Evolutionary conservation across 2,329 filamentous ascomycete species (phyloP), one percentile per base, ranked within the genome.

Genomic region (Herpotrichia juniperi): DNA sequence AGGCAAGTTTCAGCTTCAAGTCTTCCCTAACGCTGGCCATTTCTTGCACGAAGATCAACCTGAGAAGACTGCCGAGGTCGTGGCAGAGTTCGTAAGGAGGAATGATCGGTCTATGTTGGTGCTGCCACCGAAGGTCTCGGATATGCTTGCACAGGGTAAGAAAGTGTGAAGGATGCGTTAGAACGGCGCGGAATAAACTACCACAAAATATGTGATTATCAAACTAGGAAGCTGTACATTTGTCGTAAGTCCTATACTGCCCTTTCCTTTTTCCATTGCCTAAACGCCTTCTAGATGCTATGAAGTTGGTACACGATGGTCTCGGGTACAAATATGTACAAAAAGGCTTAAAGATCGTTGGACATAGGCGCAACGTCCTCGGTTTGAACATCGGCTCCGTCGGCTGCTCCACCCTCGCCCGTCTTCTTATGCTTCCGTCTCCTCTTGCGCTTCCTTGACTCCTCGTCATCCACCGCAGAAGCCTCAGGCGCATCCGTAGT

Each of bases 41-140:
- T 99, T 99, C 67, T 86, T 99, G 50, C 94, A 99, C 60, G 94
- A 99, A 73, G 94, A 99, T 72, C 83, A 93, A 44, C 93, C 94
- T 0, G 89, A 92, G 67, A 96, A 93, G 79, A 96, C 89, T 37
- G 94, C 94, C 0, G 81, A 89, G 62, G 83, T 91, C 8, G 78
- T 97, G 46, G 90, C 89, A 1, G 94, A 99, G 69, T 97, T 99
- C 69, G 93, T 94, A 68, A 88, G 87, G 61, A 82, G 94, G 47
- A 99, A 99, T 69, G 93, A 97, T 75, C 83, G 93, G 54, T 91
- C 86, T 64, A 83, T 87, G 10, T 73, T 99, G 52, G 89, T 97
- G 1, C 78, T 99, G 57, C 94, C 94, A 26, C 93, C 93, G 0
- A 99, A 99, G 74, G 93, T 99, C 2, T 75, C 73, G 12, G 79